Conservation (phyloP, 2,329 filamentous ascomycete genomes). For the Scleromitrula shiraiana region DNA sequence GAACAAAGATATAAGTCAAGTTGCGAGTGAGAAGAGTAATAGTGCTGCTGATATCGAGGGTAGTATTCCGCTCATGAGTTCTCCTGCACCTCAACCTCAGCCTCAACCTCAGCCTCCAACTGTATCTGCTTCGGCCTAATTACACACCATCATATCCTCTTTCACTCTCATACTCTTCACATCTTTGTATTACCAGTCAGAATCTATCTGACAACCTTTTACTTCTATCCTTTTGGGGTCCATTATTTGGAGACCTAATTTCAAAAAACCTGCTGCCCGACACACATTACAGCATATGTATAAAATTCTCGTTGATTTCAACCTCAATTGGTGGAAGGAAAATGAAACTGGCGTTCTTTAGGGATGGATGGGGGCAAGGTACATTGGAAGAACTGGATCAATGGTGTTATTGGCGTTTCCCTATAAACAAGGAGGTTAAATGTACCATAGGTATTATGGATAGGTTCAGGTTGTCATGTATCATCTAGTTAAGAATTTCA, state of each 20-base stretch:
- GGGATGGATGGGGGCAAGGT: neutral
- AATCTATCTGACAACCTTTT: neutral
- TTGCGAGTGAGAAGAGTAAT: constrained; percentile 50
- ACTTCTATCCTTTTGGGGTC: neutral
- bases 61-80: constrained; percentile 38
- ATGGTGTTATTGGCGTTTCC: constrained; percentile 8
- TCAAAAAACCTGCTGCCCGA: neutral
- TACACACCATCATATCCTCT: neutral
- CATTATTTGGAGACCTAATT: neutral
- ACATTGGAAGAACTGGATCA: constrained; percentile 7
- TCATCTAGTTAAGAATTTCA: neutral
- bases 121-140: constrained; percentile 8
- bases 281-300: constrained; percentile 3
- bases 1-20: constrained; percentile 51
- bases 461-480: neutral
- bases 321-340: neutral
- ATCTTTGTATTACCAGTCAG: constrained; percentile 2
- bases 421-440: neutral
- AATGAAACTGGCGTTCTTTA: neutral
- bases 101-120: constrained; percentile 19
- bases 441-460: neutral
- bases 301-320: constrained; percentile 3
- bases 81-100: constrained; percentile 36
- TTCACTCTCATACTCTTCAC: constrained; percentile 7
- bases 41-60: constrained; percentile 53